Evolutionary conservation across 805 yeast genomes (phyloP), one percentile per base, ranked within the genome.

Genomic region (Clavispora phyllophila): DNA sequence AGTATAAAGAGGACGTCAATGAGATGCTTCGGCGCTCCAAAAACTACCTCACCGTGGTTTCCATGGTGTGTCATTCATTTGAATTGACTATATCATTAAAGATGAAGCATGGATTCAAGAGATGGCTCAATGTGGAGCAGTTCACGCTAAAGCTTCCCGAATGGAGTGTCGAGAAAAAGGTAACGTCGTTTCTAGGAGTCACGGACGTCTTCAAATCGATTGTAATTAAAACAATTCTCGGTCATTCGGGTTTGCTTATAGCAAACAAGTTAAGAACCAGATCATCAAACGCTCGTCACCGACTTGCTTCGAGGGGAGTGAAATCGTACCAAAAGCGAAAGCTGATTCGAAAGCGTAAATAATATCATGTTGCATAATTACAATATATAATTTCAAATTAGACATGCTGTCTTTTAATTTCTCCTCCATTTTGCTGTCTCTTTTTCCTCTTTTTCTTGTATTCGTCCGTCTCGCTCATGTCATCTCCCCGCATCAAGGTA

Each of bases 1-100:
- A 43, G 22, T 46, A 38, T 15, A 45, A 47, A 12, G 39, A 40
- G 5, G 55, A 69, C 17, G 54, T 68, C 18, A 60, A 78, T 20
- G 75, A 78, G 48, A 88, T 91, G 96, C 64, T 88, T 5, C 64
- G 70, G 36, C 68, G 97, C 37, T 87, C 97, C 0, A 76, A 86
- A 22, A 78, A 77, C 44, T 87, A 78, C 57, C 70, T 85, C 60
- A 82, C 86, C 51, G 78, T 90, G 46, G 77, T 79, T 19, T 65
- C 76, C 13, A 70, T 91, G 28, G 39, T 39, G 2, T 49, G 48
- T 15, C 46, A 40, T 24, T 46, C 50, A 42, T 50, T 63, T 18
- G 51, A 61, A 7, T 46, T 70, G 19, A 51, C 53, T 60, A 60
- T 70, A 10, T 68, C 75, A 1, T 56, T 70, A 26, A 63, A 58